Conservation (phyloP, 139 green algal species). For the Chlorella sorokiniana region DNA sequence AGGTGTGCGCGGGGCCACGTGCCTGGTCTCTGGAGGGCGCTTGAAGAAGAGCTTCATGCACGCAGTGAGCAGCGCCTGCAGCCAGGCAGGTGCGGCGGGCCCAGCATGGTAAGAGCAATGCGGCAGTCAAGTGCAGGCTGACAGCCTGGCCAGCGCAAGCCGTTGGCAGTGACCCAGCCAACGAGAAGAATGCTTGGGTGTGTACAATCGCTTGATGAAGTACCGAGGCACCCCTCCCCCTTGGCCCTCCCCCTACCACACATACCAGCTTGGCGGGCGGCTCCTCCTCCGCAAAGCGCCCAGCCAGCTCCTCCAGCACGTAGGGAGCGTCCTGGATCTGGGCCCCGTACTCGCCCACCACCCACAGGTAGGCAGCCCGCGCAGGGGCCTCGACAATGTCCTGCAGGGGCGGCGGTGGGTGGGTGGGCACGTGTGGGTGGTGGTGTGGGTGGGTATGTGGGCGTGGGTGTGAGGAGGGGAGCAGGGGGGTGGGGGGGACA, state of each 20-base stretch:
- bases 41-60: slow-evolving; percentile 91
- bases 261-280: slow-evolving; percentile 59
- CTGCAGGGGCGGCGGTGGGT: background rate
- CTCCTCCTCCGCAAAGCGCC: slow-evolving; percentile 61
- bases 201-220: too few species aligned
- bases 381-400: slow-evolving; percentile 73
- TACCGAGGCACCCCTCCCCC: too few species aligned
- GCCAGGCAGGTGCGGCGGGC: background rate
- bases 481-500: background rate
- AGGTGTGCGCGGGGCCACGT: too few species aligned
- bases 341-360: slow-evolving; percentile 87
- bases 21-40: slow-evolving; percentile 79
- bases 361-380: slow-evolving; percentile 86
- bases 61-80: slow-evolving; percentile 77
- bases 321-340: slow-evolving; percentile 88
- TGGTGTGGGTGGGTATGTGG: background rate
- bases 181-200: too few species aligned
- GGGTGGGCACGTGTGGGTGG: too few species aligned
- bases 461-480: background rate
- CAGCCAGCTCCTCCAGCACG: slow-evolving; percentile 78
- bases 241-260: too few species aligned
- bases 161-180: too few species aligned
- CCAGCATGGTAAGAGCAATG: background rate
- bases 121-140: too few species aligned
- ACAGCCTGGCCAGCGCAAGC: background rate